Percentiles rank a stretch among this genome's conserved stretches.
Evolutionary conservation across 805 yeast species (phyloP).

Genomic region (Lipomyces oligophaga): DNA sequence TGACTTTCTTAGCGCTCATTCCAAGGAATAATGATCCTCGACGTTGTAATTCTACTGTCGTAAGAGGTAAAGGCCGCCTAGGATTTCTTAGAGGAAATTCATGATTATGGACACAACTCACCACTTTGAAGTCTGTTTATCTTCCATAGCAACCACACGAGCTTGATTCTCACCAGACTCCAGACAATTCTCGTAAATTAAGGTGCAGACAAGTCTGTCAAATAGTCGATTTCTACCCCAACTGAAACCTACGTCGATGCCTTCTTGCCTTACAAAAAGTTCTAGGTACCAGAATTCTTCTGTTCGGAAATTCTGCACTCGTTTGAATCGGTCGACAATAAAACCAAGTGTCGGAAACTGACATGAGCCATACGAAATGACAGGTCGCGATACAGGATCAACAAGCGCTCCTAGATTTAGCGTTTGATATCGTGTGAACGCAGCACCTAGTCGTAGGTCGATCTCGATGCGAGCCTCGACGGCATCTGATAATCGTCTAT

Average conservation of each 20-base stretch:
- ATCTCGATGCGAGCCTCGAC: slow-evolving; percentile 82
- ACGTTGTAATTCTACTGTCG: slow-evolving; percentile 91
- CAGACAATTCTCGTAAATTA: slow-evolving; percentile 67
- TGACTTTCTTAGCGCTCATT: slow-evolving; percentile 72
- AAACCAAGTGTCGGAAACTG: slow-evolving; percentile 97
- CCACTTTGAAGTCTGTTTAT: slow-evolving; percentile 66
- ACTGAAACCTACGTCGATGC: slow-evolving; percentile 43
- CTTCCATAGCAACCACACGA: slow-evolving; percentile 47
- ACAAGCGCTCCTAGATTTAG: slow-evolving; percentile 38
- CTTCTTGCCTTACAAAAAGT: slow-evolving; percentile 37
- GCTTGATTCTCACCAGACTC: slow-evolving; percentile 50
- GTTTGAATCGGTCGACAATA: slow-evolving; percentile 82
- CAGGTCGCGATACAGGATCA: slow-evolving; percentile 28
- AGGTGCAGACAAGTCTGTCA: slow-evolving; percentile 62
- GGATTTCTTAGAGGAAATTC: not conserved
- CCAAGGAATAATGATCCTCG: slow-evolving; percentile 72
- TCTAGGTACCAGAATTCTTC: slow-evolving; percentile 80
- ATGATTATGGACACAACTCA: too few species aligned
- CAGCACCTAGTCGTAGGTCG: slow-evolving; percentile 83
- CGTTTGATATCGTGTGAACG: slow-evolving; percentile 80
- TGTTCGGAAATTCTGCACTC: slow-evolving; percentile 65
- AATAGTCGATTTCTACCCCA: slow-evolving; percentile 75
- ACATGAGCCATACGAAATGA: slow-evolving; percentile 83
- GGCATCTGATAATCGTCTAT: slow-evolving; percentile 70
- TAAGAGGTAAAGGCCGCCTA: slow-evolving; percentile 77